Conservation (phyloP, 2,329 filamentous ascomycete genomes). For the Elsinoe australis region DNA sequence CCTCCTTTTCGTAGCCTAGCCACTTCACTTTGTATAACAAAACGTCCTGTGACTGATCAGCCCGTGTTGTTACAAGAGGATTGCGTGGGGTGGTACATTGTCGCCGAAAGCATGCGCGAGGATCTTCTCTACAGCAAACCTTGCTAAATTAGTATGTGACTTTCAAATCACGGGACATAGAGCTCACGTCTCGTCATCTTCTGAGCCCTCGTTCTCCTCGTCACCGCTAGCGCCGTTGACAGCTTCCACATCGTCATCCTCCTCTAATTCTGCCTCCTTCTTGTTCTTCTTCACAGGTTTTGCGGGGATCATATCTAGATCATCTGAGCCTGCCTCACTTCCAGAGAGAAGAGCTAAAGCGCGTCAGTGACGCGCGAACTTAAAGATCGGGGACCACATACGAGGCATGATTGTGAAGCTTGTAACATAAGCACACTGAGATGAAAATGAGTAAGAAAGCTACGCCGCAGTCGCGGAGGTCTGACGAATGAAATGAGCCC, state of each 20-base stretch:
- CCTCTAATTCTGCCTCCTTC: conserved; percentile 23
- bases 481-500: too few relatives aligned
- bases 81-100: too few relatives aligned
- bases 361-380: neutral
- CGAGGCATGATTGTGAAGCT: conserved; percentile 17
- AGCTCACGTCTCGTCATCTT: conserved; percentile 41
- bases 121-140: conserved; percentile 70
- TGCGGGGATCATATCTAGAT: conserved; percentile 16
- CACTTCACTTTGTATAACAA: conserved; percentile 68
- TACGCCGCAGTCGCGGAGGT: too few relatives aligned
- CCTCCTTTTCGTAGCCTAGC: conserved; percentile 65
- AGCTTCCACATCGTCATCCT: conserved; percentile 24
- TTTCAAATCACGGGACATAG: conserved; percentile 39
- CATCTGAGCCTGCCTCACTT: conserved; percentile 12
- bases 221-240: conserved; percentile 23
- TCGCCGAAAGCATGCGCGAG: conserved; percentile 54
- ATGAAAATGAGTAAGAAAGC: neutral
- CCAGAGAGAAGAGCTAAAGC: neutral
- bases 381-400: too few relatives aligned
- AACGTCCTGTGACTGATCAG: conserved; percentile 38
- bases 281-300: conserved; percentile 16
- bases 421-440: neutral
- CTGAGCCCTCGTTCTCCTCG: conserved; percentile 30
- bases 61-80: too few relatives aligned
- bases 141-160: conserved; percentile 36